Base-by-base conservation (phyloP, 495 filamentous ascomycete genomes). In the Penicillium malachiteum region DNA sequence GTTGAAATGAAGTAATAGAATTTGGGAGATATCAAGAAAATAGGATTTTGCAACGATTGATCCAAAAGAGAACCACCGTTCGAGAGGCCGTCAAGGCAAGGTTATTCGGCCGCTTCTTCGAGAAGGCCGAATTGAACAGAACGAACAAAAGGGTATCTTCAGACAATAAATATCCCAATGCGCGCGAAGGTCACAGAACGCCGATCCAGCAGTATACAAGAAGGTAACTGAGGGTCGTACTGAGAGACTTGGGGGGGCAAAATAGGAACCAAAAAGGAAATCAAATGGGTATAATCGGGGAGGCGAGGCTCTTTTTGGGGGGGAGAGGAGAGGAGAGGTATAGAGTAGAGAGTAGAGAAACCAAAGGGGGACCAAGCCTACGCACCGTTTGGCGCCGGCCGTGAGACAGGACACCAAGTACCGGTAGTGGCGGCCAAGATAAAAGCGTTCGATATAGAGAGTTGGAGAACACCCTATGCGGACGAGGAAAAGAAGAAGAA, bases 401-500 rank as follows among this genome's bases (percentile, higher is more conserved):
- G 74, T 76, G 68, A 79, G 74, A 79, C 75, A 78, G 76, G 76
- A 78, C 76, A 79, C 75, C 76, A 77, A 76, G 70, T 70, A 77
- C 72, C 75, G 76, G 75, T 75, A 77, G 74, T 78, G 76, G 76
- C 75, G 76, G 74, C 76, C 75, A 79, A 74, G 67, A 73, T 58
- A 71, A 55, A 71, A 66, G 63, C 72, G 71, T 68, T 74, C 72
- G 66, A 74, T 70, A 55, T 65, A 61, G 57, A 54, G 63, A 64
- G 65, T 53, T 50, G 63, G 50, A 55, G 58, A 62, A 68, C 65
- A 64, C 65, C 57, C 63, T 66, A 66, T 68, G 56, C 43, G 54
- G 21, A 39, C 52, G 41, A 50, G 45, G 48, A 55, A 62, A 46
- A 33, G 30, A n/a, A 31, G 35, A 52, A 46, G 55, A 55, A 37